Evolutionary conservation across 768 basidiomycete genomes (phyloP), one percentile per base, ranked within the genome.

Genomic region (Candolleomyces aberdarensis): DNA sequence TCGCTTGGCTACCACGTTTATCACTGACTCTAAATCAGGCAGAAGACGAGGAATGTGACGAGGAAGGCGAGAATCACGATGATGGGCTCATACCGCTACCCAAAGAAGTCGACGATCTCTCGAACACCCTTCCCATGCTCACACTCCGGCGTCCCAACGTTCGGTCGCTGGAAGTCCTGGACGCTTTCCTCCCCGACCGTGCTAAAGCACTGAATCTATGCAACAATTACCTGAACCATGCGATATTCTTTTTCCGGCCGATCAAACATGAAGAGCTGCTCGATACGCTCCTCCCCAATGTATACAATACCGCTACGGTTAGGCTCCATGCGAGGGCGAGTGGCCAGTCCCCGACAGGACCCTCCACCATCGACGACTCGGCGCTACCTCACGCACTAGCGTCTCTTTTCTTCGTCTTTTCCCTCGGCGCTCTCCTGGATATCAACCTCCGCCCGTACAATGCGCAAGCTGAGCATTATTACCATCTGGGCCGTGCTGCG

Each of bases 361-460:
- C 41, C 43, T 19, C 15, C 13, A 43, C 11, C n/a, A 56, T 20
- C 32, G 44, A 41, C 44, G 52, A 58, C 10, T 19, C 32, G 13
- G 31, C 47, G 47, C 53, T 50, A 13, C 74, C 82, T 1, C 89
- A 86, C 68, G 75, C 77, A 9, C 76, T 88, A 26, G 81, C 85
- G 0, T 77, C 80, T 39, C 61, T 84, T 29, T 88, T 77, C 70
- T 85, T 87, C 70, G 64, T 86, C 20, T 79, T 88, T 48, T 84
- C 86, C 1, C 77, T 88, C 10, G 86, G 86, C 1, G 83, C 83
- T 7, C 72, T 87, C n/a, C 72, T 87, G 44, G 86, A 88, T 62
- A 69, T 84, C 26, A 72, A 75, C 29, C 72, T 80, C 5, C 63
- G 75, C 3, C 78, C 85, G 0, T 87, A 83, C 61, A 84, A 80